Evolutionary conservation across 345 rosid species (phyloP).

Genomic region (Aquilaria sinensis): DNA sequence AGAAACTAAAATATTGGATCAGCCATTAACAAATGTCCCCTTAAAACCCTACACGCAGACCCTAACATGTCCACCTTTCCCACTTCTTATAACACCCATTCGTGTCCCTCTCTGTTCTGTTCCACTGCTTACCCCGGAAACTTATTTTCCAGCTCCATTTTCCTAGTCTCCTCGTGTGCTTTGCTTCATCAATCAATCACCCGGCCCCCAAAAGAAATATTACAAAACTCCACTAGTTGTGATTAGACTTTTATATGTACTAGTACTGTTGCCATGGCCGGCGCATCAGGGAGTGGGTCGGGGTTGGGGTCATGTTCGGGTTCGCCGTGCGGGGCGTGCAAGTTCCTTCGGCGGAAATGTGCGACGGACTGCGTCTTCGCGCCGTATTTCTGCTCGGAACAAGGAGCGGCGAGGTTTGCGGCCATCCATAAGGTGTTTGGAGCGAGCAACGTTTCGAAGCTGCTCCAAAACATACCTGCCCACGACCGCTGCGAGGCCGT

Average conservation of each 20-base stretch:
- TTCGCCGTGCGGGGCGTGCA: constrained; percentile 83
- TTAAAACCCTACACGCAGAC: constrained; percentile 40
- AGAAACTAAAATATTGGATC: constrained; percentile 17
- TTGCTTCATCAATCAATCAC: neutral
- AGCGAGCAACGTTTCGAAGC: constrained; percentile 67
- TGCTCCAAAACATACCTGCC: constrained; percentile 51
- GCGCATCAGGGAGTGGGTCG: constrained; percentile 22
- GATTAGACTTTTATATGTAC: no score
- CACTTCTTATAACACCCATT: constrained; percentile 28
- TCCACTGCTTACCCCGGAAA: neutral
- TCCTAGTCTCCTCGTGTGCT: constrained; percentile 39
- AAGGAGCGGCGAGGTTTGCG: constrained; percentile 60
- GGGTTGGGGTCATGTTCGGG: constrained; percentile 19
- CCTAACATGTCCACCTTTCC: constrained; percentile 49
- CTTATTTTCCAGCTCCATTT: constrained; percentile 30
- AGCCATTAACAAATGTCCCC: constrained; percentile 57
- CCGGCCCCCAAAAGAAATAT: no score
- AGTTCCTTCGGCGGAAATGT: constrained; percentile 67
- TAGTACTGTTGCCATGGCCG: constrained; percentile 22
- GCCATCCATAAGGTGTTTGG: constrained; percentile 81
- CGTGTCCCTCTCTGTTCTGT: constrained; percentile 7
- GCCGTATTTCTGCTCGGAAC: constrained; percentile 67
- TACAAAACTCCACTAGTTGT: no score
- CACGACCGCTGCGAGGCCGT: constrained; percentile 71
- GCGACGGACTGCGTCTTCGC: constrained; percentile 64